Evolutionary conservation across 169 alveolate species (phyloP), one percentile per base, ranked within the genome.

Genomic region (Plasmodium ovale): DNA sequence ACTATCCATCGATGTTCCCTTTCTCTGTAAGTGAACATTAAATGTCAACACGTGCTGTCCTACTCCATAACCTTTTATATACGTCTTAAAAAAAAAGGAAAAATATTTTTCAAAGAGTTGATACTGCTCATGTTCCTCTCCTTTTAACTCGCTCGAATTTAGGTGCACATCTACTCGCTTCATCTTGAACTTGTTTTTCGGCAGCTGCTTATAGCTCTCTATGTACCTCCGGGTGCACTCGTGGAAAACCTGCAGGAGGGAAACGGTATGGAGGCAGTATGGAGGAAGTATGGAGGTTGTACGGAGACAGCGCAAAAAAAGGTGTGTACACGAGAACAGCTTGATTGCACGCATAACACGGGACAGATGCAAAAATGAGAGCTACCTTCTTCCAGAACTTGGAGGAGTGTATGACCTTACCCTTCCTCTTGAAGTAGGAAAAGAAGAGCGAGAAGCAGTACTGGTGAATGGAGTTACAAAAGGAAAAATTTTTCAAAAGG

Each of bases 1-100:
- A 87, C 87, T 87, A 60, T 95, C 97, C 97, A 95, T 95, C 14
- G 97, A 90, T 16, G 97, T 94, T 19, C 97, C 97, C 59, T 95
- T 95, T 31, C 97, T 67, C 87, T 95, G 97, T 87, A 95, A 88
- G 58, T 94, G 97, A 16, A 95, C 84, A 67, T 94, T 64, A 65
- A 94, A 93, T 25, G 95, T 70, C 51, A 95, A 62, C 33, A 87
- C 88, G 37, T 94, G 72, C 89, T 95, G 97, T 1, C 91, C 70
- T 68, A 92, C 82, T 31, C 95, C 95, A 56, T 88, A 87, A 0
- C 95, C 95, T 53, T 79, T 64, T 47, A 92, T 87, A 12, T 73
- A 92, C 16, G 95, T 93, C 33, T 82, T 51, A 3, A 88, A 59
- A 60, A 92, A 92, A 33, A 74, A 56, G 16, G 59, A 42, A 72